These are phyloP conservation scores for Metschnikowia colocasiae DNA, from an alignment of 805 yeast genomes.

Conservation along the genomic window DNA sequence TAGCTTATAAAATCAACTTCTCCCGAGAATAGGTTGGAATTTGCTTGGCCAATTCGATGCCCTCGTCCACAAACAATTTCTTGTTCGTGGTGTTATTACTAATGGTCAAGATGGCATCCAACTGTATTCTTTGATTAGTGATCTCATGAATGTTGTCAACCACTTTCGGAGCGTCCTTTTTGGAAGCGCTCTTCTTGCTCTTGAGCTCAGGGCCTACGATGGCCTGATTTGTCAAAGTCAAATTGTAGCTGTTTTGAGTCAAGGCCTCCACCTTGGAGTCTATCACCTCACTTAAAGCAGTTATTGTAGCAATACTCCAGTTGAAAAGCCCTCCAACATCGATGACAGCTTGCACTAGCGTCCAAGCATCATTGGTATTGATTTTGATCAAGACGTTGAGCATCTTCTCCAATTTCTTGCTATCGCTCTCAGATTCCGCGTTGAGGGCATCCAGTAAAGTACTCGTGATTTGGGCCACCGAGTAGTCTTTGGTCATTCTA, in stretches of 20 bases:
- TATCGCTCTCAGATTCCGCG: slow-evolving; percentile 22
- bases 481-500: slow-evolving; percentile 64
- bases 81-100: slow-evolving; percentile 27
- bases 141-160: slow-evolving; percentile 27
- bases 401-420: slow-evolving; percentile 36
- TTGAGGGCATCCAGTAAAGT: slow-evolving; percentile 38
- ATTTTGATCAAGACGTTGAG: slow-evolving; percentile 31
- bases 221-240: slow-evolving; percentile 47
- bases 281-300: slow-evolving; percentile 43
- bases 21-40: slow-evolving; percentile 57
- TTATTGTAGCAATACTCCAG: slow-evolving; percentile 52
- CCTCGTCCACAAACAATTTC: slow-evolving; percentile 26
- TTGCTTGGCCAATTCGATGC: slow-evolving; percentile 34
- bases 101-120: slow-evolving; percentile 33
- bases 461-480: slow-evolving; percentile 54
- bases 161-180: slow-evolving; percentile 15
- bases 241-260: slow-evolving; percentile 40
- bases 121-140: slow-evolving; percentile 27
- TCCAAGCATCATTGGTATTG: slow-evolving; percentile 52
- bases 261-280: slow-evolving; percentile 44
- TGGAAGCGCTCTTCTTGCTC: slow-evolving; percentile 25
- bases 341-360: slow-evolving; percentile 58
- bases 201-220: slow-evolving; percentile 25
- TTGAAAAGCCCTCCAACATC: slow-evolving; percentile 73
- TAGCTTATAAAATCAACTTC: slow-evolving; percentile 35